Base-by-base conservation (phyloP, 805 yeast genomes). In the Candida ficus region DNA sequence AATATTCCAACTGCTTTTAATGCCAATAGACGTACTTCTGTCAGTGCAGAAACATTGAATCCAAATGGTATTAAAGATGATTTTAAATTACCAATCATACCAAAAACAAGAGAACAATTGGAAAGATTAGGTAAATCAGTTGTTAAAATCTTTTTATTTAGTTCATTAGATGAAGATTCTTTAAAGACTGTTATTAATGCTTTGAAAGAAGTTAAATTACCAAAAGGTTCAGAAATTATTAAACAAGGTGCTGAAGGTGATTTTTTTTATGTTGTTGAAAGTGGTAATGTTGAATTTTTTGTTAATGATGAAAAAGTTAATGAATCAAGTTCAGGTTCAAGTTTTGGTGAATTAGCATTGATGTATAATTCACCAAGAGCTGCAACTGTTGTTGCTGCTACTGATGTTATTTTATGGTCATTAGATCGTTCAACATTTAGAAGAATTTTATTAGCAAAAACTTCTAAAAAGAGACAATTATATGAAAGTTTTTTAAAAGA, bases 331-430 rank as follows among this genome's bases (percentile, higher is more conserved):
- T 79, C 87, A 29, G 97, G 98, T 7, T 78, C 95, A 5, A 81
- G 91, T 33, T 93, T 93, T 64, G 99, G 99, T 58, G 99, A 93
- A 64, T 74, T 93, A 56, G 99, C 99, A 4, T 73, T 93, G 54
- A 89, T 93, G 96, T 91, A 93, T 68, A 91, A 93, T 62, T 80
- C 96, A 16, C 97, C 97, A 46, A 80, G 99, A 65, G 98, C 98
- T 7, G 98, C 98, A 9, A 88, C 98, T 1, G 97, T 86, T 1
- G 54, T 73, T 21, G 90, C 96, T 9, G 62, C 70, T 19, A 71
- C 84, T 7, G 87, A 83, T 45, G 73, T 83, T 54, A 77, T 78
- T 25, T 70, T 91, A 38, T 91, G 96, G 96, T 93, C 95, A 2
- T 73, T 93, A 52, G 99, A 93, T 65, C 78, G 99, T 57, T 68